These are phyloP conservation scores for Cyclanthera cordifolia DNA, from an alignment of 306 rosid species.

Conservation along the genomic window DNA sequence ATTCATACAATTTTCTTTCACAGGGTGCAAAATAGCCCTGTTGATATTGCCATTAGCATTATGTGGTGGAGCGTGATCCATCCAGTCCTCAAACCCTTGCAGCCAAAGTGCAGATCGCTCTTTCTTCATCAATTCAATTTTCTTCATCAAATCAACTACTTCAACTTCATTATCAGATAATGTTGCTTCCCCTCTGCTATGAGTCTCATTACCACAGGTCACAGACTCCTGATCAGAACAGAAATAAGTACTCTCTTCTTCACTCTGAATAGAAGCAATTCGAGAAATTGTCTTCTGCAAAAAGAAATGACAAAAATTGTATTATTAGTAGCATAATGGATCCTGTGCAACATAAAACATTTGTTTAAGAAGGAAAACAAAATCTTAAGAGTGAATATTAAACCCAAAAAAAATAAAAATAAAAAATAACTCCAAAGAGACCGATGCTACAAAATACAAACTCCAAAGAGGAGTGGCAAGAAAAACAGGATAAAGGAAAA, in stretches of 20 bases:
- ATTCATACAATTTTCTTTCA: conserved; percentile 28
- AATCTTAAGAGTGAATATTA: no score
- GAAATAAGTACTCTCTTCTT: conserved; percentile 49
- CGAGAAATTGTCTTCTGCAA: conserved; percentile 67
- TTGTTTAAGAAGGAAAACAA: not conserved
- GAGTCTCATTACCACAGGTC: conserved; percentile 59
- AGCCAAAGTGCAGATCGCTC: conserved; percentile 81
- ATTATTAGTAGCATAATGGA: not conserved
- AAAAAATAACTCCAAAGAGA: no score
- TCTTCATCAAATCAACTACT: conserved; percentile 62
- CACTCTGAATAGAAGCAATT: conserved; percentile 66
- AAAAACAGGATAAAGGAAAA: no score
- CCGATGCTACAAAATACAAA: no score
- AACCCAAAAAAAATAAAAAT: not conserved
- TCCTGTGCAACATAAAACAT: not conserved
- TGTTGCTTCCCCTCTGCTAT: conserved; percentile 39
- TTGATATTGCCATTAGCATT: conserved; percentile 26
- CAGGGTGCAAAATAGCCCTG: conserved; percentile 18
- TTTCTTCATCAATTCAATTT: conserved; percentile 79
- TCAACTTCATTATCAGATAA: conserved; percentile 57
- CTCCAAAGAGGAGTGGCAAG: no score
- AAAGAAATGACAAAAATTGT: conserved; percentile 13
- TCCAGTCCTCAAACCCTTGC: conserved; percentile 77
- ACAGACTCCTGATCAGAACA: conserved; percentile 68
- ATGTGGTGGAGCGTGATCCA: conserved; percentile 47